Conservation (phyloP, 1,139 yeast species). For the Yamadazyma atmosphaerica region DNA sequence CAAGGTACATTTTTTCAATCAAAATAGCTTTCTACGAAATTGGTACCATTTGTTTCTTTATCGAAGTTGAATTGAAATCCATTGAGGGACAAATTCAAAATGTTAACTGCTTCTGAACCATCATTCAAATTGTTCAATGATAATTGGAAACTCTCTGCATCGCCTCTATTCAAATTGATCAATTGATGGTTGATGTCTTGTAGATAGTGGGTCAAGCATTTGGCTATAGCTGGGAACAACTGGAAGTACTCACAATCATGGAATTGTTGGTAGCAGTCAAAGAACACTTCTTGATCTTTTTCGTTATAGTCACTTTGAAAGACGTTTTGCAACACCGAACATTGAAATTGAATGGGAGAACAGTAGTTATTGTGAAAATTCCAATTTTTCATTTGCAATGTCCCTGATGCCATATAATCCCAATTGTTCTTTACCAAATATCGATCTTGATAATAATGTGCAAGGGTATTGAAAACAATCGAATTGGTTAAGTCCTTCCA, state of each 20-base stretch:
- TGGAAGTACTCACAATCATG: conserved; percentile 15
- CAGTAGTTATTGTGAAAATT: conserved; percentile 35
- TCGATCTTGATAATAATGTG: conserved; percentile 43
- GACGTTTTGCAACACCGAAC: conserved; percentile 33
- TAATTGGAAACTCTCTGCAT: conserved; percentile 38
- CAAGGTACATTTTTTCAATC: too few species aligned
- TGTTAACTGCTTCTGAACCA: conserved; percentile 27
- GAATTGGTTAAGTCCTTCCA: conserved; percentile 64
- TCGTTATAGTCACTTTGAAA: conserved; percentile 45
- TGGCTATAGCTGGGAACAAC: conserved; percentile 18
- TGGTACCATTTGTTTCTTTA: conserved; percentile 45
- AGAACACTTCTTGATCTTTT: conserved; percentile 26
- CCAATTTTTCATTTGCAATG: conserved; percentile 32
- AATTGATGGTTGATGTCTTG: conserved; percentile 30
- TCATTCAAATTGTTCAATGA: conserved; percentile 32
- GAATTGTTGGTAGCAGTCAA: conserved; percentile 22
- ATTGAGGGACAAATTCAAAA: conserved; percentile 30
- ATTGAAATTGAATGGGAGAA: conserved; percentile 32
- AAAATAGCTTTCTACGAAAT: conserved; percentile 30
- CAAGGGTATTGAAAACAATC: conserved; percentile 53
- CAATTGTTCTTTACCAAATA: conserved; percentile 25
- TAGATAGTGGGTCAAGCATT: conserved; percentile 34
- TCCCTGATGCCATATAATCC: conserved; percentile 19
- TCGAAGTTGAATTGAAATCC: conserved; percentile 40
- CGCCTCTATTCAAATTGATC: conserved; percentile 40